Evolutionary conservation across 208 protist genomes (phyloP).

Genomic region (Trichomonas gallinae): DNA sequence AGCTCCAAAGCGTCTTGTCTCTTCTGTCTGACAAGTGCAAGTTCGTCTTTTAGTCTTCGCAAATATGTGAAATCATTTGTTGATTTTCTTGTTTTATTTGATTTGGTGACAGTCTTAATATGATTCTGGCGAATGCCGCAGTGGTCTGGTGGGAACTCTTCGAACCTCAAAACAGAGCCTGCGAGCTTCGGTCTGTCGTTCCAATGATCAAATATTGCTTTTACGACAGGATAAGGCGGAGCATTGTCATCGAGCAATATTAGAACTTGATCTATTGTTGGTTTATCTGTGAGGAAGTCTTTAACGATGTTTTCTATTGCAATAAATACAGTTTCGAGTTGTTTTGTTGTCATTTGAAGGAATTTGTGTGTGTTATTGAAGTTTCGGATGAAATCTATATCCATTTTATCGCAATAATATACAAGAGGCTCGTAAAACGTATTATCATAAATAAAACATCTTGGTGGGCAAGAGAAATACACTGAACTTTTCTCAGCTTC

Average conservation of each 20-base stretch:
- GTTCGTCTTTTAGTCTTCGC: not conserved
- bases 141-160: constrained; percentile 6
- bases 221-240: not conserved
- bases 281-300: not conserved
- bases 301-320: not conserved
- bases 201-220: not conserved
- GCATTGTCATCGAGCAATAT: not conserved
- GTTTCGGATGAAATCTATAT: not conserved
- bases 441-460: not conserved
- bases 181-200: not conserved
- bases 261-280: not conserved
- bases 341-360: not conserved
- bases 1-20: not conserved
- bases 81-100: not conserved
- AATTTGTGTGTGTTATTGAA: constrained; percentile 15
- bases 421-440: not conserved
- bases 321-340: not conserved
- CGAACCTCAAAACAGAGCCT: not conserved
- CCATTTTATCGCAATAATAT: not conserved
- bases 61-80: not conserved
- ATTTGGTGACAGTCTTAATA: not conserved
- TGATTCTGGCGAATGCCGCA: not conserved
- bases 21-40: not conserved
- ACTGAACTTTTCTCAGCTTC: not conserved
- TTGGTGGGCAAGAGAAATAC: not conserved